Percentiles rank a stretch among this genome's conserved stretches.
Evolutionary conservation across 805 yeast genomes (phyloP).

Genomic region (Brettanomyces custersianus): DNA sequence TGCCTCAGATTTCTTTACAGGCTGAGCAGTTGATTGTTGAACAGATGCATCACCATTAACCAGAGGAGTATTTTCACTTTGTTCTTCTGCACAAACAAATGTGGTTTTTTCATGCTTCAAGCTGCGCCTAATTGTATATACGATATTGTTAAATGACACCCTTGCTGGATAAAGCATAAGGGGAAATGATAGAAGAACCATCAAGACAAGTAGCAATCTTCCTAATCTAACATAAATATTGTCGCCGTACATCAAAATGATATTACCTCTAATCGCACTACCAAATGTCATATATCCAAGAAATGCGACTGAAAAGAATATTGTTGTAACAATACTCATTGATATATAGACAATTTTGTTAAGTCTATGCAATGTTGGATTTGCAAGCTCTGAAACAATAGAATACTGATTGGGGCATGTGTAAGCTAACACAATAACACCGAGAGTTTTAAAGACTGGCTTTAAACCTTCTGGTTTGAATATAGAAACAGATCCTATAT

Average conservation of each 20-base stretch:
- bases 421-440: constrained; percentile 70
- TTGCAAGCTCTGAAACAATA: constrained; percentile 59
- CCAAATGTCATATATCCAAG: constrained; percentile 73
- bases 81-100: background rate
- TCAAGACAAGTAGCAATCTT: constrained; percentile 51
- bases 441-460: constrained; percentile 52
- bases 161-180: constrained; percentile 77
- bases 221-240: constrained; percentile 43
- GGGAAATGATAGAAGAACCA: constrained; percentile 74
- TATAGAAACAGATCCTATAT: constrained; percentile 35
- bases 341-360: constrained; percentile 36
- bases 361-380: constrained; percentile 42
- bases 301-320: constrained; percentile 59
- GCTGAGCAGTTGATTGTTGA: background rate
- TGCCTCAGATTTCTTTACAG: constrained; percentile 19
- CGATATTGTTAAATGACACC: constrained; percentile 60
- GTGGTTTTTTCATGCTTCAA: background rate
- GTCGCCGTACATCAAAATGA: constrained; percentile 57
- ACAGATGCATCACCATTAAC: background rate
- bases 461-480: constrained; percentile 32
- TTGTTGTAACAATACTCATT: constrained; percentile 40
- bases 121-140: constrained; percentile 11
- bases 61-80: constrained; percentile 8
- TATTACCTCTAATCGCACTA: constrained; percentile 52
- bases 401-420: constrained; percentile 80